Conservation (phyloP, 768 basidiomycete species). For the Sarcomyxa edulis region DNA sequence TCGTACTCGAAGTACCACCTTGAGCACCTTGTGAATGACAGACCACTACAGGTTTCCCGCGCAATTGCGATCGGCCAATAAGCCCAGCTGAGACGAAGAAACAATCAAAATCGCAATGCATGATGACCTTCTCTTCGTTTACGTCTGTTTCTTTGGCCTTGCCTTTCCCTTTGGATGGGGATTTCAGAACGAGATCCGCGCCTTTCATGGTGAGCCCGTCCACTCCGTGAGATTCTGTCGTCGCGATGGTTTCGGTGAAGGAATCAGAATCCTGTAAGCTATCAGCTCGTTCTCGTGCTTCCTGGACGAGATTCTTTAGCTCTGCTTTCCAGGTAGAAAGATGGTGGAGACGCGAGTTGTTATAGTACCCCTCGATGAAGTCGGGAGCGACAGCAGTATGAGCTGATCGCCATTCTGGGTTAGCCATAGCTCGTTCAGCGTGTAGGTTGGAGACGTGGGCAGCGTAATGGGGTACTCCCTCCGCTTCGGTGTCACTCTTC, state of each 20-base stretch:
- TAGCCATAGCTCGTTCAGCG: conserved; percentile 75
- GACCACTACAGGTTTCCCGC: conserved; percentile 88
- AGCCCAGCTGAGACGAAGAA: conserved; percentile 96
- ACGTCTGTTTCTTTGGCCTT: conserved; percentile 44
- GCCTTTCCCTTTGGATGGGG: conserved; percentile 48
- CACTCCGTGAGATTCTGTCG: no score
- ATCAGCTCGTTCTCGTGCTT: conserved; percentile 74
- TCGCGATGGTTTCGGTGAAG: neutral
- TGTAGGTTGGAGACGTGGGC: conserved; percentile 60
- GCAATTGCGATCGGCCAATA: conserved; percentile 70
- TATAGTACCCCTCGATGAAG: conserved; percentile 82
- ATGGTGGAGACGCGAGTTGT: conserved; percentile 90
- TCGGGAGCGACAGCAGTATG: conserved; percentile 84
- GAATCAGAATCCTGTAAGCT: conserved; percentile 12
- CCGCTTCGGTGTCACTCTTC: conserved; percentile 33
- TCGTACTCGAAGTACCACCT: conserved; percentile 75
- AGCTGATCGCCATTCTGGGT: conserved; percentile 80
- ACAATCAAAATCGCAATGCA: conserved; percentile 95
- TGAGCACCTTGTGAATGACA: conserved; percentile 86
- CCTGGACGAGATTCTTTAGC: conserved; percentile 68
- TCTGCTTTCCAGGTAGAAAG: conserved; percentile 92
- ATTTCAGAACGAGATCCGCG: conserved; percentile 41
- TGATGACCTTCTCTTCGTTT: conserved; percentile 58
- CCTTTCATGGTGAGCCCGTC: conserved; percentile 51
- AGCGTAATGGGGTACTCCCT: conserved; percentile 60